Base-by-base conservation (phyloP, 176 grass and related monocot genomes). In the Oryza glaberrima region DNA sequence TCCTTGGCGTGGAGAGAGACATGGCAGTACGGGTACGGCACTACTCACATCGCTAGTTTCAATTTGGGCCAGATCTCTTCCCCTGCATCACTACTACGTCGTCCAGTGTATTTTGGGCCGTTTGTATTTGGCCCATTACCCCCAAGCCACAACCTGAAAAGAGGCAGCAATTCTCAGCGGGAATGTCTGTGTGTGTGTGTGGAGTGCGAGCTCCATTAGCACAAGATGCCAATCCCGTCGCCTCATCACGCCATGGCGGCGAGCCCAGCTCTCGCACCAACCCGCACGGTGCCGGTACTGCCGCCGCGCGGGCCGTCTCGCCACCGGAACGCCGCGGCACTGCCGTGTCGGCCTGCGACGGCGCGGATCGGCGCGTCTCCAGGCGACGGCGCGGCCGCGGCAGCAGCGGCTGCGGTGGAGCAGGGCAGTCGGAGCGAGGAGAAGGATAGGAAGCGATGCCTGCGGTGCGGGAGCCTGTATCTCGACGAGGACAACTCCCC, bases 401-500 rank as follows among this genome's bases (percentile, higher is more conserved):
- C 34, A n/a, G 41, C 77, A 34, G 34, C 34, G 3, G 34, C 34
- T 3, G 35, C 35, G 65, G 2, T 20, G 72, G 44, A 30, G 9
- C 38, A 44, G 65, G 7, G 41, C 17, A 26, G 7, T 23, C 19
- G 1, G 40, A 38, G 64, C 14, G 64, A 2, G 76, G 38, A 67
- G 11, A 4, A 65, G 46, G 10, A 20, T 67, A 63, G 67, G 67
- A 94, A 85, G 77, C 85, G 82, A 22, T 94, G 95, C 84, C 89
- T 93, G 25, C 76, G 92, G 75, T 98, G 95, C 69, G 87, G 90
- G 7, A 73, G 15, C 16, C 64, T 86, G 74, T 98, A 93, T 87
- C 63, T 44, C 46, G 90, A 93, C 77, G 70, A 72, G 22, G 86
- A 91, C 26, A 98, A 95, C 90, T 88, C 89, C 13, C 72, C 88